Evolutionary conservation across 768 basidiomycete species (phyloP).

Genomic region (Infundibulicybe gibba): DNA sequence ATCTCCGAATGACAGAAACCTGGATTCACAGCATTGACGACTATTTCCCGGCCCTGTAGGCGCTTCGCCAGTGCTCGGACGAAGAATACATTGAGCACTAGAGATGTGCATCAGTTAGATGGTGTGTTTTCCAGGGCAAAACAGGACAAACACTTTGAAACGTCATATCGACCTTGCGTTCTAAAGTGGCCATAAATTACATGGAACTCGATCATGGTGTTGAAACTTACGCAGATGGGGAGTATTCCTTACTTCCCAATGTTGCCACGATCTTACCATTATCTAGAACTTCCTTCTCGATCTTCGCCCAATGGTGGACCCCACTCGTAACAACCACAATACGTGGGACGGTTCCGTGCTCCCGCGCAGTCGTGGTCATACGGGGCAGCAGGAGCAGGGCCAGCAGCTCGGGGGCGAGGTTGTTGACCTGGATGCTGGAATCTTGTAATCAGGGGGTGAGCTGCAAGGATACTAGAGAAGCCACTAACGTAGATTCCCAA

Average conservation of each 20-base stretch:
- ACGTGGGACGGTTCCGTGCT: conserved; percentile 25
- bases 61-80: conserved; percentile 28
- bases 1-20: conserved; percentile 38
- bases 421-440: conserved; percentile 44
- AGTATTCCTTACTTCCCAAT: conserved; percentile 27
- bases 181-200: conserved; percentile 3
- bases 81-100: conserved; percentile 39
- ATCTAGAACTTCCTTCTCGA: conserved; percentile 20
- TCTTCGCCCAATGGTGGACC: conserved; percentile 26
- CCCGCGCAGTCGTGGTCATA: conserved; percentile 32
- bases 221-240: conserved; percentile 15
- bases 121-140: not conserved
- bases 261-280: conserved; percentile 23
- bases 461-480: not conserved
- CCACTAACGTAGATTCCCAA: conserved; percentile 40
- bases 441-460: too few species aligned
- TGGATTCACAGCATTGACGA: conserved; percentile 35
- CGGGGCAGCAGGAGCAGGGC: conserved; percentile 37
- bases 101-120: not conserved
- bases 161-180: conserved; percentile 19
- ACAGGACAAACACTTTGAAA: conserved; percentile 29
- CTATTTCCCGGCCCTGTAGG: conserved; percentile 21
- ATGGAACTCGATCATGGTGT: not conserved
- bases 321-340: conserved; percentile 42
- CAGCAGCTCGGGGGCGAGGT: conserved; percentile 36